Percentiles rank a stretch among this genome's conserved stretches.
phyloP scores from a whole-genome alignment of 176 grass and related monocot genomes.

The Zoysia pacifica region DNA sequence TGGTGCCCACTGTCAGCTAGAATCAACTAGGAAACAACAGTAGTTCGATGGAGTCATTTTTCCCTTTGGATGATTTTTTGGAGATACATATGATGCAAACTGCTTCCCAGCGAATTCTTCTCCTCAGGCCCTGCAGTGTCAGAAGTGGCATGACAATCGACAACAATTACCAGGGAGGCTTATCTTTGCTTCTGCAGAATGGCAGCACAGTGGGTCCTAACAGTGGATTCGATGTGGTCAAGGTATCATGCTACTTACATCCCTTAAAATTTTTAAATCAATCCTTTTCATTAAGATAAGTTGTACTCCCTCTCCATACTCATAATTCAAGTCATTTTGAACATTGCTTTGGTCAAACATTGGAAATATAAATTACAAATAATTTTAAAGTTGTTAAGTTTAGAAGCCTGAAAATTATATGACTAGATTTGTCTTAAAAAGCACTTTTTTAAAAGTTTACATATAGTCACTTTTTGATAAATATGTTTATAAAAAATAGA shows the following conservation, averaged over 20 bases:
- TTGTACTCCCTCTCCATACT: too few relatives aligned
- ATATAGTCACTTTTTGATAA: too few relatives aligned
- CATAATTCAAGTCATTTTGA: too few relatives aligned
- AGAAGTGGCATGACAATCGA: slow-evolving; percentile 51
- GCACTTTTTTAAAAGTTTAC: too few relatives aligned
- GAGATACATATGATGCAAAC: slow-evolving; percentile 43
- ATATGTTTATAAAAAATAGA: too few relatives aligned
- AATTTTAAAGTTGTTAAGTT: too few relatives aligned
- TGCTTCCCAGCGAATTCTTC: slow-evolving; percentile 33
- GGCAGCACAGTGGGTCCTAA: slow-evolving; percentile 44
- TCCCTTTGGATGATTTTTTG: slow-evolving; percentile 68
- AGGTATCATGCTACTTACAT: slow-evolving; percentile 64
- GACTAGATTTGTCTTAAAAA: too few relatives aligned
- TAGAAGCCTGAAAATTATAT: too few relatives aligned
- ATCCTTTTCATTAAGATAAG: neutral
- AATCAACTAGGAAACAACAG: too few relatives aligned
- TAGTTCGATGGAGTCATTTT: slow-evolving; percentile 62
- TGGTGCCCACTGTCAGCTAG: too few relatives aligned
- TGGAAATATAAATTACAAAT: too few relatives aligned
- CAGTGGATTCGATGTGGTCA: slow-evolving; percentile 59
- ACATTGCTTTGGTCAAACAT: too few relatives aligned
- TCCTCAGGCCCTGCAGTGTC: slow-evolving; percentile 55
- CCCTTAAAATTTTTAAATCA: slow-evolving; percentile 17
- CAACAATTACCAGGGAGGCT: slow-evolving; percentile 42
- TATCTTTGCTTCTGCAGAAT: slow-evolving; percentile 66